Conservation (phyloP, 257 asterid species). For the Leonotis leonurus region DNA sequence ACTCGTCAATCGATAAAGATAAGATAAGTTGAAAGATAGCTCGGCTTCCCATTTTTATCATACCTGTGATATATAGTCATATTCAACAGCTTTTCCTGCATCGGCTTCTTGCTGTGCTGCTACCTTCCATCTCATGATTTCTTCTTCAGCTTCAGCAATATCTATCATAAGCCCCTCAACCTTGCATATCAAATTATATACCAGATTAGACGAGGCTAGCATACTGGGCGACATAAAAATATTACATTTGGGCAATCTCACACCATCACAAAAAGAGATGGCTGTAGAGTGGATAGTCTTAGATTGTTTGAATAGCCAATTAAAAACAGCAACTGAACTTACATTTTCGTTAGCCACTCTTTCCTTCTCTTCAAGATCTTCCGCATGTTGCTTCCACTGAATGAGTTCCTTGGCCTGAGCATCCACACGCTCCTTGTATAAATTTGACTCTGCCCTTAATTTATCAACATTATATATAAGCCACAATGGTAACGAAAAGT, state of each 20-base stretch:
- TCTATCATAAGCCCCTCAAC: conserved; percentile 98
- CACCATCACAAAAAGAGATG: not conserved
- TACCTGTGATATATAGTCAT: conserved; percentile 75
- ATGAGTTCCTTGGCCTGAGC: conserved; percentile 74
- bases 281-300: not conserved
- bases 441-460: conserved; percentile 83
- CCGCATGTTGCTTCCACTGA: conserved; percentile 66
- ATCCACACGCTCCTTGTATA: conserved; percentile 63
- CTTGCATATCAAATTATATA: conserved; percentile 26
- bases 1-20: conserved; percentile 7
- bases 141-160: conserved; percentile 88
- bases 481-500: conserved; percentile 14
- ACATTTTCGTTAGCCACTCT: conserved; percentile 95
- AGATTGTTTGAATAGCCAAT: conserved; percentile 11
- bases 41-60: not conserved
- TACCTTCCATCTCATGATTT: conserved; percentile 84
- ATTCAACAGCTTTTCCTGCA: conserved; percentile 90
- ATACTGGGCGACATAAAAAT: not conserved
- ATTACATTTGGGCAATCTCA: not conserved
- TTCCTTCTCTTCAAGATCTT: conserved; percentile 91
- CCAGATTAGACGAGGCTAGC: not conserved
- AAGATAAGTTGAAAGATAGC: conserved; percentile 19
- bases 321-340: too few relatives aligned
- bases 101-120: conserved; percentile 99
- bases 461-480: conserved; percentile 24